Base-by-base conservation (phyloP, 1,284 basidiomycete genomes). In the Ganoderma leucocontextum region DNA sequence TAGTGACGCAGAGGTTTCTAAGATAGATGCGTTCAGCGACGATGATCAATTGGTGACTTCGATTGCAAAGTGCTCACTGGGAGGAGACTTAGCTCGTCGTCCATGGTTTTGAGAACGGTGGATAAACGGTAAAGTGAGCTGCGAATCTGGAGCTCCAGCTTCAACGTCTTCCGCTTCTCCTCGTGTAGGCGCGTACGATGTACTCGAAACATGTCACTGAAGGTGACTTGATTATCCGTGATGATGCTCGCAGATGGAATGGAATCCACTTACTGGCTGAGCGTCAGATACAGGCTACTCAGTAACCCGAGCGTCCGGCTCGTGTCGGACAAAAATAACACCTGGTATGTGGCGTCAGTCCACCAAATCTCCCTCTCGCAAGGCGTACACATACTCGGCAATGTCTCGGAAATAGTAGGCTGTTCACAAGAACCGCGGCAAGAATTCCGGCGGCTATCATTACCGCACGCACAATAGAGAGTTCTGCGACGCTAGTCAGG, bases 1-100 rank as follows among this genome's bases (percentile, higher is more conserved):
- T 87, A 87, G 64, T 82, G 79, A 13, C 78, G 77, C 74, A 86
- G 81, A 10, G 86, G 85, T 83, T 87, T 87, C 84, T 86, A 60
- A 17, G 25, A 35, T 10, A 19, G 17, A 17, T 33, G 25, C 49
- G 17, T 55, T 42, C 22, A 13, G 39, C 47, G 44, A 12, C 9
- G 19, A 29, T 7, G 33, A 8, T n/a, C n/a, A n/a, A n/a, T 35
- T 2, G 7, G 17, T 39, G 39, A 33, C 9, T 22, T 29, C 29
- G 29, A 15, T 5, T 2, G 13, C 42, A 25, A 12, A 44, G 13
- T 12, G 74, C 84, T 60, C 68, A 86, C 86, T n/a, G 86, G 85
- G 33, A 85, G 75, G 5, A 87, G 79, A 67, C 86, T 86, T 13
- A 86, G 75, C 71, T 87, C 85, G 63, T 85, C 82, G 63, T 82